phyloP scores from a whole-genome alignment of 148 eudicot genomes.

The Chenopodium quinoa region DNA sequence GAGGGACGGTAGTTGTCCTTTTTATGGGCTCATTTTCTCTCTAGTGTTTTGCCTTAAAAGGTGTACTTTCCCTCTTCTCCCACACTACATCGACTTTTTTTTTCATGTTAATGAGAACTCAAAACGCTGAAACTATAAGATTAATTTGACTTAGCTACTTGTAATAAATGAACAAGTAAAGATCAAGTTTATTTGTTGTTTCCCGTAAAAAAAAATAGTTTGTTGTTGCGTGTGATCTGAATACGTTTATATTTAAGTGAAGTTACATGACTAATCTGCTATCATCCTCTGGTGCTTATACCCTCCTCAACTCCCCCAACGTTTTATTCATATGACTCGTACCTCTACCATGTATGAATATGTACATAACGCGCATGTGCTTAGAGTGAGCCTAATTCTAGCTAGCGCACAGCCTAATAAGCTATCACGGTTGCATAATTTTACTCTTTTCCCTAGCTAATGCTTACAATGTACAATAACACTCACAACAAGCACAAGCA shows the following conservation, averaged over 20 bases:
- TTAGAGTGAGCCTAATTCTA: constrained; percentile 3
- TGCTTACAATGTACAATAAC: constrained; percentile 1
- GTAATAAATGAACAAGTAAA: neutral
- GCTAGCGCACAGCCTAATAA: neutral
- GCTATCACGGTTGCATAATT: neutral
- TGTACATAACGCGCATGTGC: neutral
- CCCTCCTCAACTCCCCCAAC: neutral
- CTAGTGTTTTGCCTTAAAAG: neutral
- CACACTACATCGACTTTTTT: neutral
- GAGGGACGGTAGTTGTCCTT: constrained; percentile 1
- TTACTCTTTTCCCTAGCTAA: neutral
- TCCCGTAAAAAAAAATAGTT: too few species aligned
- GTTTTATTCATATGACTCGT: constrained; percentile 10
- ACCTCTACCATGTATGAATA: neutral
- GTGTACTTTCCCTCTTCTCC: neutral
- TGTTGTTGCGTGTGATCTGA: too few species aligned
- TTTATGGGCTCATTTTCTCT: neutral
- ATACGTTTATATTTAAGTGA: neutral
- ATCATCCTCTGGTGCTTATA: neutral
- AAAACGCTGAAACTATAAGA: too few species aligned
- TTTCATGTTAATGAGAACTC: too few species aligned
- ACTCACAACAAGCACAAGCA: neutral
- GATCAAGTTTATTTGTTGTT: neutral
- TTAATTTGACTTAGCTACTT: too few species aligned
- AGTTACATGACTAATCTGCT: neutral